phyloP scores from a whole-genome alignment of 1,284 basidiomycete genomes.

The Boletellus deceptivus region DNA sequence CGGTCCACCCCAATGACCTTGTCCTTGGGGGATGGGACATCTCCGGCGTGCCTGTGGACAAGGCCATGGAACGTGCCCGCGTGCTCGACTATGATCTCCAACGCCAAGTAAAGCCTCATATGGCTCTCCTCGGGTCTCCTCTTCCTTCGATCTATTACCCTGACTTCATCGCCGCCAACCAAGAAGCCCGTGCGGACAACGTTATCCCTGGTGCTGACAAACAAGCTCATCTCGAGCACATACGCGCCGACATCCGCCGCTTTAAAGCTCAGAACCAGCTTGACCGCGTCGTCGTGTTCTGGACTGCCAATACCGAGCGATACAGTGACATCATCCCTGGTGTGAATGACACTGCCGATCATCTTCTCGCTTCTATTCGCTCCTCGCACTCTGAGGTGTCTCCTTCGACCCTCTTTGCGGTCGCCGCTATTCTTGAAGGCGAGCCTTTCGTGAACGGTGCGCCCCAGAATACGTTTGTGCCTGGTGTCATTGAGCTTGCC shows the following conservation, averaged over 20 bases:
- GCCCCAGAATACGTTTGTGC: slow-evolving; percentile 99
- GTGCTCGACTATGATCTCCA: slow-evolving; percentile 98
- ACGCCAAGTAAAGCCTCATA: slow-evolving; percentile 87
- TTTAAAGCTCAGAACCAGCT: slow-evolving; percentile 88
- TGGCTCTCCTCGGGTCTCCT: slow-evolving; percentile 81
- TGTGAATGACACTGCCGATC: slow-evolving; percentile 93
- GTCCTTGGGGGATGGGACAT: slow-evolving; percentile 99
- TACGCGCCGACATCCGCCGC: slow-evolving; percentile 89
- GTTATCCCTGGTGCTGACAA: slow-evolving; percentile 86
- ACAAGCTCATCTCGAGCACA: slow-evolving; percentile 87
- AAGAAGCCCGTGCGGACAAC: slow-evolving; percentile 94
- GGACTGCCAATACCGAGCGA: slow-evolving; percentile 99
- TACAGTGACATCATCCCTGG: slow-evolving; percentile 94
- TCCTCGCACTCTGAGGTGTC: slow-evolving; percentile 89
- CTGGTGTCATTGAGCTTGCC: slow-evolving; percentile 91
- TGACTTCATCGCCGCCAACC: slow-evolving; percentile 97
- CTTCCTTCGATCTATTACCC: slow-evolving; percentile 96
- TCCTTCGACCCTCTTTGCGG: slow-evolving; percentile 93
- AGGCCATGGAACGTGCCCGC: slow-evolving; percentile 91
- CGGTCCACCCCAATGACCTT: slow-evolving; percentile 99
- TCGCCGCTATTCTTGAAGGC: slow-evolving; percentile 94
- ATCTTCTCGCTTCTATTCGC: slow-evolving; percentile 83
- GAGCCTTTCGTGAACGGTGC: slow-evolving; percentile 97
- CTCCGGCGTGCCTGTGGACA: slow-evolving; percentile 80
- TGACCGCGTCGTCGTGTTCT: slow-evolving; percentile 90